phyloP scores from a whole-genome alignment of 441 rosid species.

The Omphalea diandra region DNA sequence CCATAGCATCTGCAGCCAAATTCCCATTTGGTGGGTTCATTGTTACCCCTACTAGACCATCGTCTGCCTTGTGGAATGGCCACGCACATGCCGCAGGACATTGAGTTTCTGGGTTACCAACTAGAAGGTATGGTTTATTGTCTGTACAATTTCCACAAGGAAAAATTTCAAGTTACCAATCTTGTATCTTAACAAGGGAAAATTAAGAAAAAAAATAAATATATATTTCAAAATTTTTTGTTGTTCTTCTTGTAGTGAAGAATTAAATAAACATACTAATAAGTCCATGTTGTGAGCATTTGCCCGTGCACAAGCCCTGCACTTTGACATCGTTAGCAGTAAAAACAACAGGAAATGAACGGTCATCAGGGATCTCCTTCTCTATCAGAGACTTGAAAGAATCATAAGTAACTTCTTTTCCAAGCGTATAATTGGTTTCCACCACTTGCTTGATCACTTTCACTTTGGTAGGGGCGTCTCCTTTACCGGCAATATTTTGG shows the following conservation, averaged over 20 bases:
- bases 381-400: conserved; percentile 26
- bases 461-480: conserved; percentile 34
- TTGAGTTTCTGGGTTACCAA: conserved; percentile 54
- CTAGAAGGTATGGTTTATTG: conserved; percentile 42
- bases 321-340: conserved; percentile 43
- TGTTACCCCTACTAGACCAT: conserved; percentile 40
- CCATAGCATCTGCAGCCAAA: conserved; percentile 58
- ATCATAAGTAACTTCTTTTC: conserved; percentile 41
- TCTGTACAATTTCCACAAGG: conserved; percentile 21
- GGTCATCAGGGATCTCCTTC: conserved; percentile 25
- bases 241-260: no score
- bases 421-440: conserved; percentile 36
- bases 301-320: conserved; percentile 50
- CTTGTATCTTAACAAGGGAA: no score
- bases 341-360: conserved; percentile 40
- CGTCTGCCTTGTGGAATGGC: conserved; percentile 50
- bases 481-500: conserved; percentile 27
- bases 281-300: conserved; percentile 46
- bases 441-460: conserved; percentile 33
- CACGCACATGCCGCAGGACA: conserved; percentile 69
- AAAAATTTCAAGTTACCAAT: no score
- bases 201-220: neutral
- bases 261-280: conserved; percentile 28
- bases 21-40: conserved; percentile 56
- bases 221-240: no score